Evolutionary conservation across 129 eudicot species (phyloP), one percentile per base, ranked within the genome.

Genomic region (Smallanthus sonchifolius): DNA sequence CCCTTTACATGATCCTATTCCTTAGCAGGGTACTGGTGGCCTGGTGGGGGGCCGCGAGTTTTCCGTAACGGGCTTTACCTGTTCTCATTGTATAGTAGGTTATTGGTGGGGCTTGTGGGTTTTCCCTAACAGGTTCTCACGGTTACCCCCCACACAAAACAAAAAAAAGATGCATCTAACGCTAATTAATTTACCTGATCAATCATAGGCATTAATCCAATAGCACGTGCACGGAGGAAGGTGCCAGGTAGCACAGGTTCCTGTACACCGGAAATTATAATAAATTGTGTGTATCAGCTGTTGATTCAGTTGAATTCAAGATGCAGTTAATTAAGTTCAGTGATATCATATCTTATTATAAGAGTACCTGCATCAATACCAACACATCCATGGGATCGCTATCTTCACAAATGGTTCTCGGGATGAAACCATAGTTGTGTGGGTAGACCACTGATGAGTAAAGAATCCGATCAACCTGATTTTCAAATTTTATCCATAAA

Each of bases 371-470:
- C 98, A 93, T 93, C 74, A 93, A 81, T 44, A 93, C 87, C 79
- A 93, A 83, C 42, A 93, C 98, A 49, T 93, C 98, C 83, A 93
- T 90, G 14, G 98, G 98, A 78, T 93, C 98, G 36, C 86, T 81
- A 73, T 93, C 98, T 79, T 93, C 96, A 80, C 96, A 93, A 34
- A 93, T 75, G 77, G 98, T 93, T 70, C 96, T 82, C 14, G 96
- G 98, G 39, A 93, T 87, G 85, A 93, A 93, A 16, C 98, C 98
- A 65, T 93, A 93, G 83, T 93, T 93, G 84, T 93, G 98, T 14
- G 98, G 98, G 81, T 93, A 93, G 43, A 93, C 98, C 55, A 93
- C 97, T 0, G 98, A 93, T 38, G 98, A 93, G 84, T 93, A 93
- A 44, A 93, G 96, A 65, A 93, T 83, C 43, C 98, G 83, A 77